Base-by-base conservation (phyloP, 352 stramenopile genomes). In the Stephanocyclus meneghinianus region DNA sequence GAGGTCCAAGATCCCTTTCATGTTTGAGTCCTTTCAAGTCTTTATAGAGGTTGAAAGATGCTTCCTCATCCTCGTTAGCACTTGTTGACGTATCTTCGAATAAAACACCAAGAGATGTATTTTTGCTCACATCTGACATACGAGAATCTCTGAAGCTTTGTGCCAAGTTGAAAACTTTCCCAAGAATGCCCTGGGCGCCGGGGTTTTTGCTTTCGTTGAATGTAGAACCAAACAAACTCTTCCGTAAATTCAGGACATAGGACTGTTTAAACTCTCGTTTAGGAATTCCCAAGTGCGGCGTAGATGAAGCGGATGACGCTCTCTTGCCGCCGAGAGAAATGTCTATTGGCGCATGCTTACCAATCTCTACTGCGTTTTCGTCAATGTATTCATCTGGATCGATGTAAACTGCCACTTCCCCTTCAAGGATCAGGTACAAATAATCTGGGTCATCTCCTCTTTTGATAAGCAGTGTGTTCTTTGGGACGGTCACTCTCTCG, bases 381-480 rank as follows among this genome's bases (percentile, higher is more conserved):
- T 84, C 76, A 1, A 79, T 67, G 42, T 78, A 84, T 40, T 84
- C 76, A 16, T 57, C 45, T 0, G 70, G 70, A 70, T 84, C 70
- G 50, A 84, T 84, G 53, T 80, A 84, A 4, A 84, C 76, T 10
- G 51, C 76, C 30, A 84, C 64, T 57, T 76, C 63, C 42, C 76
- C 76, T 59, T 79, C 66, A 5, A 79, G 40, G 35, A 84, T 65
- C 0, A 84, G 64, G 21, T 84, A 84, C 7, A 84, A 51, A 61
- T 84, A 84, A 21, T 84, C 64, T 18, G 68, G 47, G 29, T 77
- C 55, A 8, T 84, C 76, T 7, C 66, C 71, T 48, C 70, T 79
- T 53, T 63, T 56, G 32, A 84, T 84, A 0, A 84, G n/a, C 0
- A 84, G 26, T 16, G 71, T 78, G 9, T 76, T 67, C 53, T 68